These are phyloP conservation scores for Spizellomyces sp. DNA, from an alignment of 192 early-diverging fungal species.

Conservation along the genomic window DNA sequence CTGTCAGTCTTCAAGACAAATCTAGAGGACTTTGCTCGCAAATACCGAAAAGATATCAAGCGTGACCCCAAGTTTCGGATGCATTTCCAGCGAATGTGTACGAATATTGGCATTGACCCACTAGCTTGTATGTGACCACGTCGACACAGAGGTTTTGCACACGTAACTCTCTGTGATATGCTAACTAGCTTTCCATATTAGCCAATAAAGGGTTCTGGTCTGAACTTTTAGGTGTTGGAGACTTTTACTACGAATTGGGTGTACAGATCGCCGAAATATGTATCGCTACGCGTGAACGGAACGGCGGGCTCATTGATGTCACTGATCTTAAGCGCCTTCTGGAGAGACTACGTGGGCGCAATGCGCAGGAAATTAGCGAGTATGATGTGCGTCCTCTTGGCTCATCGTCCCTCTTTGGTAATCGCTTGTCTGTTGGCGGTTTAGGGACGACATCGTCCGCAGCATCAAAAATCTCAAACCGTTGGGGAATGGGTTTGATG, in stretches of 20 bases:
- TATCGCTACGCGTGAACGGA: slow-evolving; percentile 76
- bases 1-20: slow-evolving; percentile 71
- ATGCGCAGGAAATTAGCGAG: slow-evolving; percentile 55
- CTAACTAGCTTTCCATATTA: slow-evolving; percentile 16
- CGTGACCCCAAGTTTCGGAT: slow-evolving; percentile 82
- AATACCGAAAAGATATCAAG: slow-evolving; percentile 86
- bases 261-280: slow-evolving; percentile 94
- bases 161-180: background rate
- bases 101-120: slow-evolving; percentile 92
- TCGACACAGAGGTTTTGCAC: background rate
- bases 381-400: slow-evolving; percentile 12
- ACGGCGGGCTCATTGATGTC: slow-evolving; percentile 91
- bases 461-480: slow-evolving; percentile 84
- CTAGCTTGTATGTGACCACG: slow-evolving; percentile 67
- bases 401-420: background rate
- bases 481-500: slow-evolving; percentile 87
- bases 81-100: slow-evolving; percentile 93
- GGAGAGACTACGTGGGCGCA: slow-evolving; percentile 63
- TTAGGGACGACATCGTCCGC: slow-evolving; percentile 83
- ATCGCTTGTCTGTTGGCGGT: background rate
- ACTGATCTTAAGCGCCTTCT: slow-evolving; percentile 75
- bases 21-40: slow-evolving; percentile 82
- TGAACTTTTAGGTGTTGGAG: slow-evolving; percentile 90
- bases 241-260: slow-evolving; percentile 96
- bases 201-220: slow-evolving; percentile 97